Conservation (phyloP, 2,329 filamentous ascomycete genomes). For the Fusarium compactum region DNA sequence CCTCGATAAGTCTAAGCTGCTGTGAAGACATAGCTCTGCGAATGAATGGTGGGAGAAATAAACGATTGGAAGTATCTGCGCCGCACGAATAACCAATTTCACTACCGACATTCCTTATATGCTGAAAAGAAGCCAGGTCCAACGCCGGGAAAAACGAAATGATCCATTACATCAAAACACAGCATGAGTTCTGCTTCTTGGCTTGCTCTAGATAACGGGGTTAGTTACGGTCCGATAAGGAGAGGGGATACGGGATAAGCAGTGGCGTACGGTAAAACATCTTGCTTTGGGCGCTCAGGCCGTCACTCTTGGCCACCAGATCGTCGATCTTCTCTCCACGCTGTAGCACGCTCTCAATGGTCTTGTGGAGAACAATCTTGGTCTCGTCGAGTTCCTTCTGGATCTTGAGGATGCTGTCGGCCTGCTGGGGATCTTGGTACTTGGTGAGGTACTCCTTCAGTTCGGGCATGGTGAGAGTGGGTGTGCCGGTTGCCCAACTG, state of each 20-base stretch:
- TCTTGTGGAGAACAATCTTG: conserved; percentile 97
- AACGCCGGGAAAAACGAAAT: conserved; percentile 50
- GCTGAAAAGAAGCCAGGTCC: conserved; percentile 49
- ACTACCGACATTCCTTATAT: conserved; percentile 46
- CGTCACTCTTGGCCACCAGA: conserved; percentile 92
- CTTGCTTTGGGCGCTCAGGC: conserved; percentile 90
- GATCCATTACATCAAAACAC: conserved; percentile 71
- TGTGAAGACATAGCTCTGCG: conserved; percentile 38
- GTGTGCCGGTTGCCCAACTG: conserved; percentile 69
- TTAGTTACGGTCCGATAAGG: conserved; percentile 2
- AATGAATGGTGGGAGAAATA: conserved; percentile 42
- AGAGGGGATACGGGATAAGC: not conserved
- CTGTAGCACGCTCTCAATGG: conserved; percentile 87
- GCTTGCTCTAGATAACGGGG: conserved; percentile 65
- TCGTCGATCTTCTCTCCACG: conserved; percentile 97
- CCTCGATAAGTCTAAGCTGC: conserved; percentile 33
- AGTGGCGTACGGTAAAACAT: conserved; percentile 87
- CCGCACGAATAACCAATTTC: conserved; percentile 51
- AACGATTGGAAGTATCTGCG: conserved; percentile 47
- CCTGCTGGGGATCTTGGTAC: conserved; percentile 89
- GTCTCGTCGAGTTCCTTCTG: conserved; percentile 97
- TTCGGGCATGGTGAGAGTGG: conserved; percentile 73
- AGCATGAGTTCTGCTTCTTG: conserved; percentile 86
- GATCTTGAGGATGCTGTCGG: conserved; percentile 94
- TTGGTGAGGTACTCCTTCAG: conserved; percentile 79